A percentile compares a stretch with the other conserved stretches of the same genome.
phyloP scores from a whole-genome alignment of 2,329 filamentous ascomycete genomes.

The Sporothrix mexicana region DNA sequence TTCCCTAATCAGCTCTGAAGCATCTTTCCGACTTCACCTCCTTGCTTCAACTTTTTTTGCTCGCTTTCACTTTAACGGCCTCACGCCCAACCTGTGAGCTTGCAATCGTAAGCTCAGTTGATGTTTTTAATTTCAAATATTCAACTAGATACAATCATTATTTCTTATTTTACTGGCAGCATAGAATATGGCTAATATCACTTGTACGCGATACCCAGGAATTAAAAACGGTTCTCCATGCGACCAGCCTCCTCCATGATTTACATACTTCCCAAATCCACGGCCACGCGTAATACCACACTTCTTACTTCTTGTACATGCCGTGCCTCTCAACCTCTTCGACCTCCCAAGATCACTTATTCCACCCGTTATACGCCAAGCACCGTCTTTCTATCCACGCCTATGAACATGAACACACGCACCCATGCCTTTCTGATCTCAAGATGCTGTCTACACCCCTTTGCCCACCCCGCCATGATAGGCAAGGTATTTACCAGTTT shows the following conservation, averaged over 20 bases:
- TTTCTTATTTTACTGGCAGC: too few species aligned
- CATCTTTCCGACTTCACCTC: too few species aligned
- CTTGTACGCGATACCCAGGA: not conserved
- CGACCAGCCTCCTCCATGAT: not conserved
- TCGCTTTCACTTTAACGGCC: too few species aligned
- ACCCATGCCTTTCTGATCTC: not conserved
- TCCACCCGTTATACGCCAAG: not conserved
- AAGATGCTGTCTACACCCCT: not conserved
- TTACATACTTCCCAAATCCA: not conserved
- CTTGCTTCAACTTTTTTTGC: too few species aligned
- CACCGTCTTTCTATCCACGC: not conserved
- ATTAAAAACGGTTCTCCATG: not conserved
- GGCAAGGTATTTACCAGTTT: not conserved
- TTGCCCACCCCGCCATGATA: not conserved
- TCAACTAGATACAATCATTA: too few species aligned
- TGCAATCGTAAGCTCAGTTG: too few species aligned
- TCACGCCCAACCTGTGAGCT: too few species aligned
- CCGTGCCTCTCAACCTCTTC: constrained; percentile 1
- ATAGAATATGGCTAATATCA: not conserved
- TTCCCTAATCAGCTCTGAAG: too few species aligned
- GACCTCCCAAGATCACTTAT: too few species aligned
- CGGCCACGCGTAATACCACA: not conserved
- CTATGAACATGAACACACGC: not conserved
- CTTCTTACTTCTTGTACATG: not conserved
- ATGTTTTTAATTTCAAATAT: too few species aligned